Percentiles rank a stretch among this genome's conserved stretches.
Evolutionary conservation across 352 stramenopile species (phyloP).

Genomic region (Pythium rhizo-oryzae): DNA sequence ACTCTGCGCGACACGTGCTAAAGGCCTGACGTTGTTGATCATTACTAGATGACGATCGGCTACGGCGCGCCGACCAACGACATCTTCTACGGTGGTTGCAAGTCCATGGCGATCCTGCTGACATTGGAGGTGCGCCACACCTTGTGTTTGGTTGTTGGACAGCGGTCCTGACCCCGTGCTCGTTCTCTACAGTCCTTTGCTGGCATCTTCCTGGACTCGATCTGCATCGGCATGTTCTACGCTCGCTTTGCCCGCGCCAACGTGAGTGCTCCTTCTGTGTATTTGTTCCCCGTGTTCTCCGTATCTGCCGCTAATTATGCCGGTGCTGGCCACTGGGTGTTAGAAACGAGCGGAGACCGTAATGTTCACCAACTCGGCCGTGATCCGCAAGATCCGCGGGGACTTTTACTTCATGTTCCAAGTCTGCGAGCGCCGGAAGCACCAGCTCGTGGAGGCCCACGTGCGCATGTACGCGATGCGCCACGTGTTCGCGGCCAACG

Average conservation of each 20-base stretch:
- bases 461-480: conserved; percentile 84
- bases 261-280: conserved; percentile 38
- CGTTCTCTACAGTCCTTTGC: conserved; percentile 60
- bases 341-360: conserved; percentile 87
- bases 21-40: background rate
- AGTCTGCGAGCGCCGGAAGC: conserved; percentile 87
- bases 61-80: conserved; percentile 87
- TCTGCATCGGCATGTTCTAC: conserved; percentile 90
- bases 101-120: conserved; percentile 74
- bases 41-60: conserved; percentile 82
- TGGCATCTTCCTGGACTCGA: conserved; percentile 85
- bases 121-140: conserved; percentile 63
- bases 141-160: background rate
- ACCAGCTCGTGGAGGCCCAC: conserved; percentile 88
- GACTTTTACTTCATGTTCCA: conserved; percentile 94
- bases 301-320: background rate
- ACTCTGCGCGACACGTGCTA: background rate
- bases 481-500: conserved; percentile 61
- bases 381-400: conserved; percentile 90
- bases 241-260: conserved; percentile 80
- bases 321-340: background rate
- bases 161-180: background rate
- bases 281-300: background rate
- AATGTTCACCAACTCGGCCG: conserved; percentile 83
- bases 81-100: conserved; percentile 88